Evolutionary conservation across 2,329 filamentous ascomycete genomes (phyloP), one percentile per base, ranked within the genome.

Genomic region (Allantophomopsis cytisporea): DNA sequence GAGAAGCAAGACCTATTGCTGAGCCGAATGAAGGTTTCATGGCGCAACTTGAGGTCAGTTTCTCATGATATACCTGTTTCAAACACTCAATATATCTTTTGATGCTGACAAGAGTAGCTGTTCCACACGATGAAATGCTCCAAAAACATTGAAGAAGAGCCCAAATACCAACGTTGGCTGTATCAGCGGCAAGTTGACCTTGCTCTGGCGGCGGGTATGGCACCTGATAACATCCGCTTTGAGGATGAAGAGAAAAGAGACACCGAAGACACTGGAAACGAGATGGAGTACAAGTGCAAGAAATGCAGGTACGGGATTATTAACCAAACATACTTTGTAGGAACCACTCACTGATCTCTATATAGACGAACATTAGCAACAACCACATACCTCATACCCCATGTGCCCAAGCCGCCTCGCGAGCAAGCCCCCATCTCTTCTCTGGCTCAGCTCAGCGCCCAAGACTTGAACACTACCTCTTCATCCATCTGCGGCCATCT

Each of bases 21-120:
- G 85, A 94, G 54, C 91, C 91, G 3, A 98, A 98, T 56, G 65
- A 76, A 23, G 89, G 88, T 20, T 98, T 98, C 68, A 87, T 89
- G 77, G 66, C 76, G 38, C 91, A 98, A 60, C 70, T 98, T 5
- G 69, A 81, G 48, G 66, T 96, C 39, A 28, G 23, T 28, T 6
- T 10, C 8, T 10, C 23, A 28, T 6, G 3, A 28, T 28, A 8
- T 28, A 8, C 7, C 5, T 10, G 10, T 28, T 20, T 20, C 10
- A 5, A 28, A 3, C 11, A 10, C 23, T 28, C 8, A 10, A 10
- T 3, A 28, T 8, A 10, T 28, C 23, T 12, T 28, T 8, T 10
- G 11, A 10, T 12, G 8, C 23, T 28, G 7, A 28, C 8, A 28
- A 28, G 23, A 28, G 23, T 6, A 28, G 23, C 23, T 28, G 8